Evolutionary conservation across 805 yeast genomes (phyloP), one percentile per base, ranked within the genome.

Genomic region (Cyberlindnera galapagoensis): DNA sequence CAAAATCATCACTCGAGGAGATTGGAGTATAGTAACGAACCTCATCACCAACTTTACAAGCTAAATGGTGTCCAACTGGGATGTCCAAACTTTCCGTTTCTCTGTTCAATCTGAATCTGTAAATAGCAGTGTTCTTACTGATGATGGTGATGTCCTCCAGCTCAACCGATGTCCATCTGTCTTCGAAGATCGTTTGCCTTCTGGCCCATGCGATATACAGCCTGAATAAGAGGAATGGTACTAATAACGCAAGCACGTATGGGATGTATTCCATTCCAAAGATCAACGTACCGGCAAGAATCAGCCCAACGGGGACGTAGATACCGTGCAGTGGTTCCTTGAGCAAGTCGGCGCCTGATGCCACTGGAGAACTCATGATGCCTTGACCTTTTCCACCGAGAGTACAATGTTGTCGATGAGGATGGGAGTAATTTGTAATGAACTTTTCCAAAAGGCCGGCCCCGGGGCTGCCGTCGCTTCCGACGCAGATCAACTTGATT

Each of bases 21-120:
- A 83, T 80, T 23, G 94, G 94, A 4, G 86, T 75, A 50, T 83
- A 83, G 56, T 76, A 79, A 50, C 88, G 71, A 31, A 73, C 59
- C 21, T 56, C 59, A 31, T 68, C 63, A 18, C 39, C 44, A 9
- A 69, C 56, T 35, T 58, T 56, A 42, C 80, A 78, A 9, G 81
- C 84, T 31, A 83, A 63, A 54, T 80, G 83, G 50, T 79, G 84
- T 21, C 92, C 92, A 25, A 81, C 71, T 16, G 90, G 87, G 28
- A 81, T 67, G 34, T 73, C 64, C 44, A 83, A 62, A 7, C 70
- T 63, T 47, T 80, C 87, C 24, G 70, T 67, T 5, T 74, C 75
- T 34, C 76, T 68, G 37, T 62, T 62, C 47, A 83, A 61, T 48
- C 74, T 74, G 60, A 83, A 83, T 38, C 92, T 65, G 53, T 81